Percentiles rank a stretch among this genome's conserved stretches.
phyloP scores from a whole-genome alignment of 2,329 filamentous ascomycete genomes.

The Pyrenophora teres region DNA sequence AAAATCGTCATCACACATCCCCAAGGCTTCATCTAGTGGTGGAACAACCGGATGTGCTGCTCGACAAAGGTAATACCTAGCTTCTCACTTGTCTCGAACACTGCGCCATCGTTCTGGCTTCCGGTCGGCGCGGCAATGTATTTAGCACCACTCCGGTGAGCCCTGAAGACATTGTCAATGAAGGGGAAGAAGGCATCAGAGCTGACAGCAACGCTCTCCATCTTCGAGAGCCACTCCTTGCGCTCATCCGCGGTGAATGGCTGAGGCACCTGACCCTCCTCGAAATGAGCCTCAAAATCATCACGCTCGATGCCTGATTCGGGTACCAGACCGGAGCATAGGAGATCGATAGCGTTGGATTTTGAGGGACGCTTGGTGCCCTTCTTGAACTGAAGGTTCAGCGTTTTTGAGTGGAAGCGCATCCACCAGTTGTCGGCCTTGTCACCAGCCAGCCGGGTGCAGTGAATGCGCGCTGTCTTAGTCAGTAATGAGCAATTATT shows the following conservation, averaged over 20 bases:
- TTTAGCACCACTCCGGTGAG: constrained; percentile 85
- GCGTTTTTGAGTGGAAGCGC: constrained; percentile 89
- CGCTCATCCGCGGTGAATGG: constrained; percentile 85
- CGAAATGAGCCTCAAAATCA: constrained; percentile 86
- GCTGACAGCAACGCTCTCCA: constrained; percentile 81
- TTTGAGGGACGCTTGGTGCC: constrained; percentile 96
- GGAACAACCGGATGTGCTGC: constrained; percentile 92
- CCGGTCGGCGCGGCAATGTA: constrained; percentile 94
- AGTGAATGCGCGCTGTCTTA: constrained; percentile 78
- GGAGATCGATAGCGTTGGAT: constrained; percentile 95
- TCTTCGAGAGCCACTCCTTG: constrained; percentile 80
- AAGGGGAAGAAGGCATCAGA: constrained; percentile 99
- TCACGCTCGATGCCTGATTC: constrained; percentile 81
- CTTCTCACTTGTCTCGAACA: constrained; percentile 89
- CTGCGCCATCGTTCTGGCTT: constrained; percentile 80
- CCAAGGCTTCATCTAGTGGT: constrained; percentile 66
- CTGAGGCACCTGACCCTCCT: constrained; percentile 72
- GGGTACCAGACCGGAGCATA: constrained; percentile 88
- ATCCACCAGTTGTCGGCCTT: constrained; percentile 99
- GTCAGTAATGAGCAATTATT: constrained; percentile 4
- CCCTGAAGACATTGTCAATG: constrained; percentile 95
- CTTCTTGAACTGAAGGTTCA: constrained; percentile 94
- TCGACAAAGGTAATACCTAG: constrained; percentile 92
- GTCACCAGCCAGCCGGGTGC: constrained; percentile 93
- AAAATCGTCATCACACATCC: constrained; percentile 1